These are phyloP conservation scores for Penicillium daleae DNA, from an alignment of 495 filamentous ascomycete species.

Conservation along the genomic window DNA sequence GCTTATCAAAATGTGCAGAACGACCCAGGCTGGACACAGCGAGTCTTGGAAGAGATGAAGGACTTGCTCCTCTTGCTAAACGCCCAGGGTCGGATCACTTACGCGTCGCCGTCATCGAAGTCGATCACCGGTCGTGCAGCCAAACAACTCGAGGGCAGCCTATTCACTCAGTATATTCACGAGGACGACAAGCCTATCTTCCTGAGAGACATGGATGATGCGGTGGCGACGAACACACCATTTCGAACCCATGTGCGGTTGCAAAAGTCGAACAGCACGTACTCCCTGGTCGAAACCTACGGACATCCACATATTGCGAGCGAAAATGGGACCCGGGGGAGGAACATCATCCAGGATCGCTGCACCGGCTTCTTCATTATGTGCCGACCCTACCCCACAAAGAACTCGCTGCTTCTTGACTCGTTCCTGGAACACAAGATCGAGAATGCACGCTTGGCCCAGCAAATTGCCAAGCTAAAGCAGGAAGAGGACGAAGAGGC, in stretches of 20 bases:
- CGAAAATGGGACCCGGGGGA: constrained; percentile 55
- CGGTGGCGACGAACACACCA: constrained; percentile 77
- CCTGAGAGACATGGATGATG: constrained; percentile 86
- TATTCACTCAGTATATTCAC: constrained; percentile 81
- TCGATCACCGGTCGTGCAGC: constrained; percentile 75
- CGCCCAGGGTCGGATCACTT: constrained; percentile 78
- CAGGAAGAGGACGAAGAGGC: constrained; percentile 84
- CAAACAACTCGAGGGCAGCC: constrained; percentile 70
- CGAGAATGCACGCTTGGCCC: constrained; percentile 86
- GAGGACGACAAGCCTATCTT: constrained; percentile 87
- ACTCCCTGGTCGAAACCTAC: constrained; percentile 82
- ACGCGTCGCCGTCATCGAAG: constrained; percentile 79
- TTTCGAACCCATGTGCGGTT: constrained; percentile 91
- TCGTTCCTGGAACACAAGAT: constrained; percentile 98
- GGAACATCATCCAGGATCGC: constrained; percentile 59
- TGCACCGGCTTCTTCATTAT: constrained; percentile 95
- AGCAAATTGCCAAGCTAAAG: constrained; percentile 82
- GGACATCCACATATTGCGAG: constrained; percentile 88
- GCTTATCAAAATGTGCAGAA: constrained; percentile 81
- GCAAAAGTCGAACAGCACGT: constrained; percentile 71
- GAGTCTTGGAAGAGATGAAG: constrained; percentile 85
- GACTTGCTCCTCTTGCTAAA: constrained; percentile 89
- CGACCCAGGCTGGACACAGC: constrained; percentile 85
- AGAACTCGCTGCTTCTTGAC: constrained; percentile 81
- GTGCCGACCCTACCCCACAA: constrained; percentile 88